A percentile compares a stretch with the other conserved stretches of the same genome.
Evolutionary conservation across 2,329 filamentous ascomycete species (phyloP).

Genomic region (Trichoderma atrobrunneum): DNA sequence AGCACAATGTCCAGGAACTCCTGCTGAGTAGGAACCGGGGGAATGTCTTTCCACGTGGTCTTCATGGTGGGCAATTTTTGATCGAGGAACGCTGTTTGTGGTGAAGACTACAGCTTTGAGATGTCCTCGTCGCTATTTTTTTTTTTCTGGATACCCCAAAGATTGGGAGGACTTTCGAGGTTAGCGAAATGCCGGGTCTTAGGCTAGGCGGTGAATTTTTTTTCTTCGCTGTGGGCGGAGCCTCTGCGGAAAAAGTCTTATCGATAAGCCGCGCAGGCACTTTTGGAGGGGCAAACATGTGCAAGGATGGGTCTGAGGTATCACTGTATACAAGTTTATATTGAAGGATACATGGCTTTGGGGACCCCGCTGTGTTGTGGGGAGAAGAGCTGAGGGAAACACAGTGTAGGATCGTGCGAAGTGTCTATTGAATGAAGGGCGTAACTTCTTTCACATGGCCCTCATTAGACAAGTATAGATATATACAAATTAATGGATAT

Average conservation of each 20-base stretch:
- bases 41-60: constrained; percentile 72
- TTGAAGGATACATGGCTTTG: not conserved
- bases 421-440: not conserved
- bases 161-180: constrained; percentile 23
- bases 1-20: constrained; percentile 98
- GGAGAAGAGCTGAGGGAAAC: not conserved
- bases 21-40: constrained; percentile 84
- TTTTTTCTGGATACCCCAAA: constrained; percentile 19
- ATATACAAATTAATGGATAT: too few relatives aligned
- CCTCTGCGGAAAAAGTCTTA: constrained; percentile 23
- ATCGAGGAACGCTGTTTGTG: constrained; percentile 8
- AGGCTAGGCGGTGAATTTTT: constrained; percentile 35
- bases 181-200: constrained; percentile 27
- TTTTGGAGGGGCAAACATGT: not conserved
- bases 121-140: constrained; percentile 1
- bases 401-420: not conserved
- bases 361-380: not conserved
- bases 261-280: constrained; percentile 26
- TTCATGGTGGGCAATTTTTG: constrained; percentile 48
- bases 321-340: constrained; percentile 21
- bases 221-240: constrained; percentile 26
- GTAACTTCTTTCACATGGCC: not conserved
- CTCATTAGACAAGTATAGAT: not conserved
- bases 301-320: constrained; percentile 16
- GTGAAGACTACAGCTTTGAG: constrained; percentile 7